These are phyloP conservation scores for Solanum hybrid DNA, from an alignment of 305 asterid genomes.

Conservation along the genomic window DNA sequence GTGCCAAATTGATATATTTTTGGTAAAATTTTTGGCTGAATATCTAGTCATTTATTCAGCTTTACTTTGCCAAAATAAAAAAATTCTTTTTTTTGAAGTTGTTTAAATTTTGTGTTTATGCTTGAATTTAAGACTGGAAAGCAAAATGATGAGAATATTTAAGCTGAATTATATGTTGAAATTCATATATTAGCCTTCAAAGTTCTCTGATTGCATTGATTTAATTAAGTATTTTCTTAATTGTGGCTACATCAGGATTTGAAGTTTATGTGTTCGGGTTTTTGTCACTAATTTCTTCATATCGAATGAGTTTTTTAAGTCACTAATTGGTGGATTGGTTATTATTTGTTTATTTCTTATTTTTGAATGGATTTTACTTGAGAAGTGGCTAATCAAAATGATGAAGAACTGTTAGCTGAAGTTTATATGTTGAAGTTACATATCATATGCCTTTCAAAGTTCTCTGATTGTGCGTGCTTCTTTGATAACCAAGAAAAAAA, in stretches of 20 bases:
- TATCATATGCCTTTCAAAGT: constrained; percentile 42
- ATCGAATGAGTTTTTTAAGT: too few relatives aligned
- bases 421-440: not conserved
- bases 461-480: constrained; percentile 27
- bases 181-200: constrained; percentile 20
- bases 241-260: not conserved
- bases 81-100: not conserved
- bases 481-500: not conserved
- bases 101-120: not conserved
- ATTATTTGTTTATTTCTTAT: not conserved
- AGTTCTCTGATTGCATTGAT: constrained; percentile 36
- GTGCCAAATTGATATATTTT: constrained; percentile 9
- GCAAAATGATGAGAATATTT: constrained; percentile 28
- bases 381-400: not conserved
- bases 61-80: constrained; percentile 17
- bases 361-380: not conserved
- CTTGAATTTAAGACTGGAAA: not conserved
- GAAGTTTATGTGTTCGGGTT: not conserved
- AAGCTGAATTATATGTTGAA: constrained; percentile 19
- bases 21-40: constrained; percentile 10
- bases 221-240: too few relatives aligned
- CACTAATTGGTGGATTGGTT: not conserved
- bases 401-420: constrained; percentile 9
- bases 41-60: constrained; percentile 4
- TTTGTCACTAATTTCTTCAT: not conserved